Evolutionary conservation across 2,329 filamentous ascomycete species (phyloP).

Genomic region (Penicillium psychrosexuale): DNA sequence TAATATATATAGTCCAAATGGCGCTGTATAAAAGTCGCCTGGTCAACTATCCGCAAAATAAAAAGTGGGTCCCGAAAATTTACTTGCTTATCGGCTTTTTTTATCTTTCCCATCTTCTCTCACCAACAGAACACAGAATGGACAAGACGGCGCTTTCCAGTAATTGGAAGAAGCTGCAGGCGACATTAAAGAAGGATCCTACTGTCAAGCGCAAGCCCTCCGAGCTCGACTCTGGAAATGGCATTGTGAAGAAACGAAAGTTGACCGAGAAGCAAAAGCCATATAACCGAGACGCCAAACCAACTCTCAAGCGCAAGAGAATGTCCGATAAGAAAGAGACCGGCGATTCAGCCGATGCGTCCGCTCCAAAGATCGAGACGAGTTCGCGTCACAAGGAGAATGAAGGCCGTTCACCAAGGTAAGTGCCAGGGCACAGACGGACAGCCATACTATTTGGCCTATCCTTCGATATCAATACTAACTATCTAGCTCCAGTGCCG

Average conservation of each 20-base stretch:
- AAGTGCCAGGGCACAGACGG: constrained; percentile 16
- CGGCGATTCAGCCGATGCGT: constrained; percentile 49
- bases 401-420: constrained; percentile 55
- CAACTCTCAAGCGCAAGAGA: constrained; percentile 29
- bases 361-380: constrained; percentile 46
- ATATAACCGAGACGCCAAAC: constrained; percentile 11
- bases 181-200: constrained; percentile 40
- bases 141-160: constrained; percentile 46
- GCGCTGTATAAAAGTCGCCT: background rate
- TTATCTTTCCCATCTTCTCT: constrained; percentile 6
- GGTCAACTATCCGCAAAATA: constrained; percentile 5
- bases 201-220: constrained; percentile 35
- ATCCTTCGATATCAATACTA: constrained; percentile 7
- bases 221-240: constrained; percentile 31
- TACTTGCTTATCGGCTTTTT: constrained; percentile 11
- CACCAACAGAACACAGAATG: constrained; percentile 34
- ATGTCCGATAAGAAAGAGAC: constrained; percentile 28
- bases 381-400: constrained; percentile 55
- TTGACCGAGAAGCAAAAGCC: constrained; percentile 26
- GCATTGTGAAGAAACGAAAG: constrained; percentile 34
- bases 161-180: constrained; percentile 52
- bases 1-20: background rate
- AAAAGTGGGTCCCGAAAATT: constrained; percentile 15
- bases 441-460: constrained; percentile 13
- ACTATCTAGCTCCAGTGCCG: constrained; percentile 49